Evolutionary conservation across 129 eudicot genomes (phyloP).

Genomic region (Heracleum sosnowskyi): DNA sequence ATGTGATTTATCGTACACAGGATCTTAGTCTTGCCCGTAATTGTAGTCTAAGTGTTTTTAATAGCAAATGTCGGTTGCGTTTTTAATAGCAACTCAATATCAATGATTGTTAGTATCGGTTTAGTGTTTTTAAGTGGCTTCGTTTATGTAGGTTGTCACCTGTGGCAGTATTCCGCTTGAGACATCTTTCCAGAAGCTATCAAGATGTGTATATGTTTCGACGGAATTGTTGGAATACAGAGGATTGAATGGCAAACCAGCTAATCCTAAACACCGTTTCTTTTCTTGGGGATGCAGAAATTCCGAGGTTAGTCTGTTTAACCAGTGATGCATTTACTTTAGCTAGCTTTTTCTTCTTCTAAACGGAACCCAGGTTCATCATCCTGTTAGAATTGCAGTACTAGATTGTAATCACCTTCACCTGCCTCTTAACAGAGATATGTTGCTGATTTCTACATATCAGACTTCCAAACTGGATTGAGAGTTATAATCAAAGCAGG

Average conservation of each 20-base stretch:
- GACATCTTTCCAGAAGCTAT: slow-evolving; percentile 75
- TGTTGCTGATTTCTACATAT: slow-evolving; percentile 86
- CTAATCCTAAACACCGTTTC: slow-evolving; percentile 69
- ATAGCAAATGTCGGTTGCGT: background rate
- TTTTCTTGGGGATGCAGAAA: slow-evolving; percentile 89
- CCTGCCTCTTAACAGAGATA: slow-evolving; percentile 53
- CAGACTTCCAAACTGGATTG: slow-evolving; percentile 88
- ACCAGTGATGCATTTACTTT: background rate
- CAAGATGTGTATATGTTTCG: slow-evolving; percentile 78
- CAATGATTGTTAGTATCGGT: no score
- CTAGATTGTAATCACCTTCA: background rate
- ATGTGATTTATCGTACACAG: background rate
- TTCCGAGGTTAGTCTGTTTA: slow-evolving; percentile 64
- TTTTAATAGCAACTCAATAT: no score
- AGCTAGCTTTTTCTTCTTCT: background rate
- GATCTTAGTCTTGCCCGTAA: no score
- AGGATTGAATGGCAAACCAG: slow-evolving; percentile 82
- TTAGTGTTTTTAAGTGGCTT: no score
- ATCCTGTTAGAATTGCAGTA: background rate
- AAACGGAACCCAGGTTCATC: no score
- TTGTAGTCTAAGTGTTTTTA: no score
- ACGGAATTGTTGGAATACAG: slow-evolving; percentile 80
- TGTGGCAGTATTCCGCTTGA: slow-evolving; percentile 95
- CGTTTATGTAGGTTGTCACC: slow-evolving; percentile 61
- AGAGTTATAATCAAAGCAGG: slow-evolving; percentile 96